Percentiles rank a stretch among this genome's conserved stretches.
Evolutionary conservation across 2,329 filamentous ascomycete species (phyloP).

Genomic region (Zalaria sp.): DNA sequence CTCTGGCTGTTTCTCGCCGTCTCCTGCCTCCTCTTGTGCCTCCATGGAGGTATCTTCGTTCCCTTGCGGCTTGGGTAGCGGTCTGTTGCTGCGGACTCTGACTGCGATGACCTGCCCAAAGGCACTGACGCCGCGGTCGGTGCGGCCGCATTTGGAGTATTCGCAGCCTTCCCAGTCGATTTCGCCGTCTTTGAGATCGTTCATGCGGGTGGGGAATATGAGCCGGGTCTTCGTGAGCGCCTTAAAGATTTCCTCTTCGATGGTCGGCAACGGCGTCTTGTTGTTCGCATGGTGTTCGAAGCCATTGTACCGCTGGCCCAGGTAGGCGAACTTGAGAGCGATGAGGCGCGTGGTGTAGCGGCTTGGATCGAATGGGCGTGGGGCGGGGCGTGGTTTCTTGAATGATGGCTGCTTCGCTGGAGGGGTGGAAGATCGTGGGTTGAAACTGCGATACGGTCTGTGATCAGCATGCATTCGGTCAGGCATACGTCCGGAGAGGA

Average conservation of each 20-base stretch:
- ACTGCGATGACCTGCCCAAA: conserved; percentile 92
- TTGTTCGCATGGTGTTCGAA: conserved; percentile 74
- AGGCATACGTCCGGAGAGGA: background rate
- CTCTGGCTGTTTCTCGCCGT: conserved; percentile 5
- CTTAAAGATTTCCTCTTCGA: conserved; percentile 91
- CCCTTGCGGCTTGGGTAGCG: conserved; percentile 20
- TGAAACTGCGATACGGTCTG: background rate
- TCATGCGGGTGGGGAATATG: conserved; percentile 50
- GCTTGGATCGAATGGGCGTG: conserved; percentile 56
- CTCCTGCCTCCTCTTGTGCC: conserved; percentile 5
- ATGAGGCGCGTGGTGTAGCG: conserved; percentile 74
- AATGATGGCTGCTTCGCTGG: conserved; percentile 4
- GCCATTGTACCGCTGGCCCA: conserved; percentile 83
- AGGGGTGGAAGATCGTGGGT: background rate
- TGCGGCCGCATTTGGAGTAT: conserved; percentile 90
- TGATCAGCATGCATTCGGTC: background rate
- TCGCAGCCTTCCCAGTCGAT: conserved; percentile 74
- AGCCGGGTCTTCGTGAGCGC: conserved; percentile 69
- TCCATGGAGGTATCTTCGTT: conserved; percentile 6
- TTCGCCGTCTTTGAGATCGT: conserved; percentile 24
- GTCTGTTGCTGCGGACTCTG: conserved; percentile 64
- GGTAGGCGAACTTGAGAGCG: conserved; percentile 84
- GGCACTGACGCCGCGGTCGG: conserved; percentile 84
- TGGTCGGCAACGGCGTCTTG: conserved; percentile 55
- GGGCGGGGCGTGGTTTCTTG: conserved; percentile 15